Conservation (phyloP, 2,329 filamentous ascomycete species). For the Fusarium protoensiforme region DNA sequence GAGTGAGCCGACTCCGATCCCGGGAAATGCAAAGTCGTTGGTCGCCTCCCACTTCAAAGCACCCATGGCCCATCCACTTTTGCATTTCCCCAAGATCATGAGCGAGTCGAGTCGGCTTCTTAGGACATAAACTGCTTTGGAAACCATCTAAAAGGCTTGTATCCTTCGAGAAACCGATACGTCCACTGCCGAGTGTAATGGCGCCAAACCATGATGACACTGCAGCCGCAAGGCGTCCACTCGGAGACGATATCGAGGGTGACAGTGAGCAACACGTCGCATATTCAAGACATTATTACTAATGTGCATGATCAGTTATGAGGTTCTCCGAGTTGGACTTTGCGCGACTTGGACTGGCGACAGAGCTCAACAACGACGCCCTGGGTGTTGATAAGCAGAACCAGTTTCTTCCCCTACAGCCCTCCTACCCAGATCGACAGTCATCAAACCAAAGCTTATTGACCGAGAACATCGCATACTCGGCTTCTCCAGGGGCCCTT, state of each 20-base stretch:
- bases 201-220: background rate
- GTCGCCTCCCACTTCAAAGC: background rate
- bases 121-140: background rate
- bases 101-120: background rate
- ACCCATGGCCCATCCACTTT: background rate
- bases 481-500: background rate
- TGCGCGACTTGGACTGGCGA: conserved; percentile 18
- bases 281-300: background rate
- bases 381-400: background rate
- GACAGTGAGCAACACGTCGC: conserved; percentile 13
- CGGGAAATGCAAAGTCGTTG: background rate
- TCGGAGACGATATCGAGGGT: conserved; percentile 18
- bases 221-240: background rate
- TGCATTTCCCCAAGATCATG: background rate
- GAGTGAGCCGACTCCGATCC: background rate
- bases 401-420: background rate
- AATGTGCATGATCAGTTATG: conserved; percentile 15
- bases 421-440: background rate
- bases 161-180: background rate
- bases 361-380: background rate
- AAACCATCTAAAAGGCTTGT: background rate
- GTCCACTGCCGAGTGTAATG: background rate
- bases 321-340: conserved; percentile 33
- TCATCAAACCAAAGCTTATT: background rate
- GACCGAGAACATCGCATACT: background rate